These are phyloP conservation scores for Stachybotrys echinatus DNA, from an alignment of 2,329 filamentous ascomycete species.

Conservation along the genomic window DNA sequence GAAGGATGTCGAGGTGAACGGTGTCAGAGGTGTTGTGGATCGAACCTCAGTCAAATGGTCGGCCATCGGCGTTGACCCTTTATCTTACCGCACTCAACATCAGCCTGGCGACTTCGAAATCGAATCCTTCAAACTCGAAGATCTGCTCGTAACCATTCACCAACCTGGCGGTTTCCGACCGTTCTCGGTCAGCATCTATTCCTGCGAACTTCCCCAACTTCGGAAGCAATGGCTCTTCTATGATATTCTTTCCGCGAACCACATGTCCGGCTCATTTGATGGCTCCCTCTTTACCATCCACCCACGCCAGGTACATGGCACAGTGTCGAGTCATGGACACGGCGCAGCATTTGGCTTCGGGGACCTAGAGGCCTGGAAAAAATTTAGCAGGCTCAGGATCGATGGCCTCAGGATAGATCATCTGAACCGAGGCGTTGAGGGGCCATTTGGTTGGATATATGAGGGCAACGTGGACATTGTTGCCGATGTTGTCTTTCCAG, in stretches of 20 bases:
- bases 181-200: slow-evolving; percentile 92
- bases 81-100: slow-evolving; percentile 83
- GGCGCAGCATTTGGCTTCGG: slow-evolving; percentile 51
- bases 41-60: slow-evolving; percentile 74
- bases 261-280: slow-evolving; percentile 93
- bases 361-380: slow-evolving; percentile 80
- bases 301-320: slow-evolving; percentile 81
- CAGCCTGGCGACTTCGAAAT: slow-evolving; percentile 94
- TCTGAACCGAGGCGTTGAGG: slow-evolving; percentile 85
- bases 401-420: slow-evolving; percentile 95
- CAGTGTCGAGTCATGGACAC: slow-evolving; percentile 56
- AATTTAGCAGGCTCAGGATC: slow-evolving; percentile 86
- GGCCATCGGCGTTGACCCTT: slow-evolving; percentile 65
- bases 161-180: slow-evolving; percentile 90
- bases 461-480: slow-evolving; percentile 97
- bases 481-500: slow-evolving; percentile 90
- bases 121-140: slow-evolving; percentile 93
- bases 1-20: slow-evolving; percentile 88
- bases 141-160: slow-evolving; percentile 84
- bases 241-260: slow-evolving; percentile 90
- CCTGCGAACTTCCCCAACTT: slow-evolving; percentile 86
- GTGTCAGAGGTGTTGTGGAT: slow-evolving; percentile 87
- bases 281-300: slow-evolving; percentile 97
- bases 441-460: slow-evolving; percentile 96
- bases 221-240: slow-evolving; percentile 98